Percentiles rank a stretch among this genome's conserved stretches.
Conservation (phyloP, 2,329 filamentous ascomycete genomes). For the Emericellopsis atlantica region DNA sequence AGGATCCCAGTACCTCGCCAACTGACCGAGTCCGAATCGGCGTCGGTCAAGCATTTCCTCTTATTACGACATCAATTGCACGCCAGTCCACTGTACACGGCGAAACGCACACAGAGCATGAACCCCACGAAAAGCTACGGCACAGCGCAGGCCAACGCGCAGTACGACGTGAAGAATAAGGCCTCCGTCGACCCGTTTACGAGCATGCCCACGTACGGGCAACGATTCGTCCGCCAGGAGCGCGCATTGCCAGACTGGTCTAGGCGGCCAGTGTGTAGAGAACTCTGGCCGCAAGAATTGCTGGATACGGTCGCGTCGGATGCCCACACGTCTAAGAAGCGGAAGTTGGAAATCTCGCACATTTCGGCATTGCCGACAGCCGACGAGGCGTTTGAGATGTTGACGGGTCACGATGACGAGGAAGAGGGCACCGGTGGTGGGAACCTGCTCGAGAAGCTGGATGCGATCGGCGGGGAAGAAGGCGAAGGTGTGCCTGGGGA, state of each 20-base stretch:
- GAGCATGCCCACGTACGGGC: slow-evolving; percentile 44
- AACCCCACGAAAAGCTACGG: slow-evolving; percentile 35
- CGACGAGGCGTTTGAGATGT: slow-evolving; percentile 34
- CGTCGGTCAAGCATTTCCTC: slow-evolving; percentile 36
- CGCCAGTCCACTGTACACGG: slow-evolving; percentile 42
- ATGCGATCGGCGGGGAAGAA: slow-evolving; percentile 35
- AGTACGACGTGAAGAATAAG: slow-evolving; percentile 40
- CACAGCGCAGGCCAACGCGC: slow-evolving; percentile 45
- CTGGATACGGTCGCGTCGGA: slow-evolving; percentile 39
- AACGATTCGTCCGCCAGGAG: slow-evolving; percentile 37
- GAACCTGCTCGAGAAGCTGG: slow-evolving; percentile 30
- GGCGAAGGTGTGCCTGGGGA: slow-evolving; percentile 33
- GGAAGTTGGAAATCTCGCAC: slow-evolving; percentile 29
- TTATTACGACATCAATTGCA: slow-evolving; percentile 45
- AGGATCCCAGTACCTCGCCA: slow-evolving; percentile 30
- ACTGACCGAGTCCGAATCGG: slow-evolving; percentile 29
- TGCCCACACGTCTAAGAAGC: slow-evolving; percentile 21
- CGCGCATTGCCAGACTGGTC: slow-evolving; percentile 41
- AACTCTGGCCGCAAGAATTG: slow-evolving; percentile 44
- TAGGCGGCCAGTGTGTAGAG: slow-evolving; percentile 33
- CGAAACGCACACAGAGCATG: slow-evolving; percentile 28
- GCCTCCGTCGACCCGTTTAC: slow-evolving; percentile 45
- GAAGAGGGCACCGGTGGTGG: slow-evolving; percentile 13
- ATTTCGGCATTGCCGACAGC: slow-evolving; percentile 35
- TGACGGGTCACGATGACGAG: slow-evolving; percentile 10